These are phyloP conservation scores for Hanseniaspora clermontiae DNA, from an alignment of 805 yeast species.

Conservation along the genomic window DNA sequence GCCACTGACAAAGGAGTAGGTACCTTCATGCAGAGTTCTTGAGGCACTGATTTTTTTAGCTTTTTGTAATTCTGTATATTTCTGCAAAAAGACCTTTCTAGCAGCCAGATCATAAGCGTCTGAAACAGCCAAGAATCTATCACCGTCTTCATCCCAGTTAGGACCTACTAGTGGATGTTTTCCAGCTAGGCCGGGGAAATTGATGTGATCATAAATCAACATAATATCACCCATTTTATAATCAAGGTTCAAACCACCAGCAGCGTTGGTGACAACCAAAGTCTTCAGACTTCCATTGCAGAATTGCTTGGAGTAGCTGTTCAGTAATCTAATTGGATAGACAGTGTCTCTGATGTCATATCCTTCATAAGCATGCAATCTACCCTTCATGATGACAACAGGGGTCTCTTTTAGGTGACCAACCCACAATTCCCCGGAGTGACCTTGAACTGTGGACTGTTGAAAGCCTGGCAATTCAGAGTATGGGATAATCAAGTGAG, in stretches of 20 bases:
- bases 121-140: conserved; percentile 74
- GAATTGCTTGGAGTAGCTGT: conserved; percentile 35
- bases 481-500: conserved; percentile 46
- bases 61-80: conserved; percentile 38
- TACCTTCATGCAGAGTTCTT: conserved; percentile 73
- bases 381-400: conserved; percentile 85
- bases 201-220: conserved; percentile 81
- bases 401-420: conserved; percentile 66
- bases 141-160: conserved; percentile 67
- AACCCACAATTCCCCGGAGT: conserved; percentile 67
- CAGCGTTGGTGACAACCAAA: conserved; percentile 86
- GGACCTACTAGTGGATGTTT: conserved; percentile 79
- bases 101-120: conserved; percentile 77
- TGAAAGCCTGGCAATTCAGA: conserved; percentile 66
- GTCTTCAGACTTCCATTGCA: conserved; percentile 29
- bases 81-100: conserved; percentile 46
- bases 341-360: conserved; percentile 69
- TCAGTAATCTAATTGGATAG: conserved; percentile 71
- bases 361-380: conserved; percentile 89
- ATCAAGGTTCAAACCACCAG: conserved; percentile 67
- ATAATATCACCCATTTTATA: conserved; percentile 79
- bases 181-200: conserved; percentile 84
- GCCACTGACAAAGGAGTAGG: conserved; percentile 74
- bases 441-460: conserved; percentile 79
- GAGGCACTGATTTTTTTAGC: not conserved